Evolutionary conservation across 2,329 filamentous ascomycete genomes (phyloP).

Genomic region (Exutisphaerella laricina): DNA sequence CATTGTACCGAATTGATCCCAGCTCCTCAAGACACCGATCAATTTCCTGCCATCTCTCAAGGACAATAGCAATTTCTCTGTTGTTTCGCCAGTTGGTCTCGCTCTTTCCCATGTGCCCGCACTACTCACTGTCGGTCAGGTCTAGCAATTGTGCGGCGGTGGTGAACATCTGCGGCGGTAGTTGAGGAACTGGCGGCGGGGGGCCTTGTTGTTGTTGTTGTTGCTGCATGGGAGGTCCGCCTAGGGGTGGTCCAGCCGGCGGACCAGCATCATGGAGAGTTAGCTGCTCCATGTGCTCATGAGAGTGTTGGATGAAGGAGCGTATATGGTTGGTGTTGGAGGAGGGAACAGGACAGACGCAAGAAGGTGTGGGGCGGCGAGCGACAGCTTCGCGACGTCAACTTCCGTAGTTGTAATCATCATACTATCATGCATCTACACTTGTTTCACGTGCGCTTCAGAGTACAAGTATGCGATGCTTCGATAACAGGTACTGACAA

Average conservation of each 20-base stretch:
- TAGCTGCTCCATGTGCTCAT: conserved; percentile 32
- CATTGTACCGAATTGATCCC: conserved; percentile 88
- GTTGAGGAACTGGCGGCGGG: conserved; percentile 50
- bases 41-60: conserved; percentile 91
- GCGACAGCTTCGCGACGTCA: no score
- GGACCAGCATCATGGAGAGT: conserved; percentile 31
- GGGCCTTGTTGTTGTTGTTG: no score
- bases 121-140: conserved; percentile 79
- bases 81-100: conserved; percentile 22
- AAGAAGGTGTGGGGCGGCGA: no score
- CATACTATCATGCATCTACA: no score
- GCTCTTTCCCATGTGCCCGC: not conserved
- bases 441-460: no score
- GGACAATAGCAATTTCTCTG: conserved; percentile 91
- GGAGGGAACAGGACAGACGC: no score
- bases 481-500: conserved; percentile 9
- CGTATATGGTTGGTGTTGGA: conserved; percentile 8
- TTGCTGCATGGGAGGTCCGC: conserved; percentile 19
- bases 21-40: conserved; percentile 85
- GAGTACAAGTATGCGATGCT: conserved; percentile 1
- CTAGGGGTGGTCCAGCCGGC: conserved; percentile 15
- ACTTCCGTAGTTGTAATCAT: no score
- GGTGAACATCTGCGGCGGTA: conserved; percentile 96
- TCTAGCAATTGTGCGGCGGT: conserved; percentile 94
- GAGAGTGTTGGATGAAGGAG: conserved; percentile 5